Evolutionary conservation across 176 grass and related monocot genomes (phyloP).

Genomic region (Cenchrus fungigraminus): DNA sequence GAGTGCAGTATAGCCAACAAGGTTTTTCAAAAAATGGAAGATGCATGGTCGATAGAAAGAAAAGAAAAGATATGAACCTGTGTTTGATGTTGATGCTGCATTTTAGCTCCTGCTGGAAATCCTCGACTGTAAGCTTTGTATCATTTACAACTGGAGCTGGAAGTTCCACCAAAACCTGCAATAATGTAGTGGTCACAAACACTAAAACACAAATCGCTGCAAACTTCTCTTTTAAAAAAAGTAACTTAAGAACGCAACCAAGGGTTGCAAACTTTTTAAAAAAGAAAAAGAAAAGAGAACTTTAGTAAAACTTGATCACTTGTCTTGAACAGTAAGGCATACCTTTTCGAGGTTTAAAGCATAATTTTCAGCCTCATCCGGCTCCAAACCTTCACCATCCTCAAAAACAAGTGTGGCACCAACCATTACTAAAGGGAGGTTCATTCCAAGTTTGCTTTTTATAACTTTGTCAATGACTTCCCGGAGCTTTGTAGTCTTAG

Average conservation of each 20-base stretch:
- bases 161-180: slow-evolving; percentile 80
- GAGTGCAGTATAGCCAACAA: neutral
- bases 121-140: slow-evolving; percentile 81
- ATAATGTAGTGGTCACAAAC: slow-evolving; percentile 12
- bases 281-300: neutral
- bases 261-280: neutral
- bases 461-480: slow-evolving; percentile 91
- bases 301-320: neutral
- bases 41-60: neutral
- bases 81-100: slow-evolving; percentile 98
- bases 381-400: slow-evolving; percentile 88
- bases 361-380: slow-evolving; percentile 73
- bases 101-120: slow-evolving; percentile 88
- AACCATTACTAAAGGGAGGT: slow-evolving; percentile 87
- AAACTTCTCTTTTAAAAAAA: neutral
- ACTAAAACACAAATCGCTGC: neutral
- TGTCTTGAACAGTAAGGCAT: slow-evolving; percentile 24
- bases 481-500: slow-evolving; percentile 71
- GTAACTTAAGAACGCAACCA: neutral
- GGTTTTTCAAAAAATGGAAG: neutral
- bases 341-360: slow-evolving; percentile 93
- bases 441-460: slow-evolving; percentile 94
- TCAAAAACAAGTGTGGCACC: slow-evolving; percentile 79
- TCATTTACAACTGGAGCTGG: slow-evolving; percentile 86
- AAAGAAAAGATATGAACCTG: slow-evolving; percentile 54